Base-by-base conservation (phyloP, 148 eudicot species). In the Dysphania ambrosioides region DNA sequence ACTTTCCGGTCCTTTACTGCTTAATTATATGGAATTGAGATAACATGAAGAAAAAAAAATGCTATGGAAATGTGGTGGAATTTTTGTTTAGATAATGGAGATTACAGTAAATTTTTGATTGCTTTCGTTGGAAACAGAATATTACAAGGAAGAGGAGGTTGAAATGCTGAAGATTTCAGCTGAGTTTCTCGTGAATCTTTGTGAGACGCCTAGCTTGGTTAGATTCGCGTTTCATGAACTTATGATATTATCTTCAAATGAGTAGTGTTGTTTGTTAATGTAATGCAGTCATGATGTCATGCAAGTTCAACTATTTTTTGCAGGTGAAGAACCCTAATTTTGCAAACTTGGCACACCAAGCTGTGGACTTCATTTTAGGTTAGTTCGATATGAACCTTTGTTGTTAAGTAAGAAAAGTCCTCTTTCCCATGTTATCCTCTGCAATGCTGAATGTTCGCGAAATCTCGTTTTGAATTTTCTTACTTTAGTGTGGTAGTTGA, bases 161-260 rank as follows among this genome's bases (percentile, higher is more conserved):
- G 98, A 90, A 71, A 88, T 86, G 81, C 91, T 95, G 71, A 85
- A 86, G 77, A 80, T 90, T 44, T 84, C 98, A 3, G 90, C 84
- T 80, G 96, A 92, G 82, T 95, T 92, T 84, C 97, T 95, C 0
- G 93, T 86, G 84, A 93, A 92, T 82, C 89, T 92, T 75, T 95
- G 97, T 73, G 90, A 83, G 66, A 77, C 83, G 26, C 72, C 83
- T 70, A 71, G 71, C 65, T 77, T 87, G 79, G 82, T 77, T 40
- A 82, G 87, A 49, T 57, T 82, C 84, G 58, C 65, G 82, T 75
- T 36, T 47, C 56, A 2, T 53, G 64, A n/a, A 21, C 77, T 44
- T 26, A 10, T 75, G 70, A 59, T 13, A 3, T 21, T 47, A 47
- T 16, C 5, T 16, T 47, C 53, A 47, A 47, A n/a, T n/a, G 53